Evolutionary conservation across 352 stramenopile genomes (phyloP), one percentile per base, ranked within the genome.

Genomic region (Phytophthora nicotianae): DNA sequence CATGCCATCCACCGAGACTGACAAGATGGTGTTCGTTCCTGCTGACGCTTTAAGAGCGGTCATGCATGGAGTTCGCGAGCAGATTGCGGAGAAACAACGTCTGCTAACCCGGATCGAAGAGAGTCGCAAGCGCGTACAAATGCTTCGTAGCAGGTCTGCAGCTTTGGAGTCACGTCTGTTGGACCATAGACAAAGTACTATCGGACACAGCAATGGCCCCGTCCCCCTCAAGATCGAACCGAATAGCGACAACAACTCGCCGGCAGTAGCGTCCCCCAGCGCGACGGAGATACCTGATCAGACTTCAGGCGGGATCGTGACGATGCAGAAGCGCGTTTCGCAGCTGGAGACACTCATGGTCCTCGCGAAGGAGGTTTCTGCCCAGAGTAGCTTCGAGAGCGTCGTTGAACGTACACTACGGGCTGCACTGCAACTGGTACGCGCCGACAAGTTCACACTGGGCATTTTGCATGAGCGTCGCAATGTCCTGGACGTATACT

Each of bases 401-500:
- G 76, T 89, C 8, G 74, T 89, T 14, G 65, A 77, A 38, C 71
- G 77, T 32, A 88, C 74, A 8, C 41, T 91, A 2, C 73, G 65
- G 3, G 79, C 81, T 0, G 73, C 74, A 5, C 52, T 79, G 24
- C 85, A 86, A 50, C 66, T 91, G 32, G 79, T 91, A 5, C 65
- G 65, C 13, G 79, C 79, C 3, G 75, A 88, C 58, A 88, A 84
- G 56, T 87, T 88, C 70, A 86, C 79, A 4, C 63, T 91, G 19
- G 81, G 79, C 0, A 64, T 91, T 16, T 46, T 84, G 13, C 86
- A 86, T 38, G 81, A 91, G 49, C 69, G 78, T 14, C 73, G 71
- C 19, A 88, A 87, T 46, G 67, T 84, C 17, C 65, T 89, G 38
- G 74, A 87, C 41, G 61, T 91, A 16, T 89, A 78, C 51, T 91